phyloP scores from a whole-genome alignment of 2,329 filamentous ascomycete genomes.

The Cordyceps javanica region DNA sequence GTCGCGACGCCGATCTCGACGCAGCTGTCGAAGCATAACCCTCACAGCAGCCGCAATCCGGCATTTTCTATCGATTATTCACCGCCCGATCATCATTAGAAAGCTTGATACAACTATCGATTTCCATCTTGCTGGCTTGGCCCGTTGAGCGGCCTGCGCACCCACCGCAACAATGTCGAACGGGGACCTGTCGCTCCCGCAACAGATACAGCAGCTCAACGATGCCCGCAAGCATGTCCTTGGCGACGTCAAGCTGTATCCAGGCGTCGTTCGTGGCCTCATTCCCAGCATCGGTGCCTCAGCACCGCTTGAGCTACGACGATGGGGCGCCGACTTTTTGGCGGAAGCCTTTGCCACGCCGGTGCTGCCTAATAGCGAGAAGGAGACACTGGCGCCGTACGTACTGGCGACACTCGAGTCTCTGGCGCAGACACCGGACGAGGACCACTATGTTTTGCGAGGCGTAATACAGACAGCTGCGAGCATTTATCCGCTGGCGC shows the following conservation, averaged over 20 bases:
- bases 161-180: slow-evolving; percentile 39
- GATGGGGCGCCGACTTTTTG: slow-evolving; percentile 95
- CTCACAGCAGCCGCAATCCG: background rate
- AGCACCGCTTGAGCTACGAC: slow-evolving; percentile 71
- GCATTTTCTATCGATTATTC: background rate
- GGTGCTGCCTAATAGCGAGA: slow-evolving; percentile 68
- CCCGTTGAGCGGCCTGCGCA: background rate
- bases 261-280: slow-evolving; percentile 84
- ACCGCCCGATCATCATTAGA: background rate
- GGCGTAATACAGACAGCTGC: slow-evolving; percentile 82
- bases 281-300: slow-evolving; percentile 80
- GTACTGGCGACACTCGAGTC: slow-evolving; percentile 72
- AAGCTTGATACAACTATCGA: background rate
- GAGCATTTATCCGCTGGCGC: slow-evolving; percentile 86
- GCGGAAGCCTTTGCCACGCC: slow-evolving; percentile 94
- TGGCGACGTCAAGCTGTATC: slow-evolving; percentile 80
- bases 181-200: slow-evolving; percentile 53
- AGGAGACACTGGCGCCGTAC: slow-evolving; percentile 70
- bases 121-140: background rate
- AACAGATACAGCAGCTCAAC: slow-evolving; percentile 82
- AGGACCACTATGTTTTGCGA: slow-evolving; percentile 76
- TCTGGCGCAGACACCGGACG: slow-evolving; percentile 63
- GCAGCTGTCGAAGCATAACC: slow-evolving; percentile 2
- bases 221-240: slow-evolving; percentile 86
- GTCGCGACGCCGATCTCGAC: slow-evolving; percentile 5